These are phyloP conservation scores for Mycena kentingensis DNA, from an alignment of 768 basidiomycete species.

Conservation along the genomic window DNA sequence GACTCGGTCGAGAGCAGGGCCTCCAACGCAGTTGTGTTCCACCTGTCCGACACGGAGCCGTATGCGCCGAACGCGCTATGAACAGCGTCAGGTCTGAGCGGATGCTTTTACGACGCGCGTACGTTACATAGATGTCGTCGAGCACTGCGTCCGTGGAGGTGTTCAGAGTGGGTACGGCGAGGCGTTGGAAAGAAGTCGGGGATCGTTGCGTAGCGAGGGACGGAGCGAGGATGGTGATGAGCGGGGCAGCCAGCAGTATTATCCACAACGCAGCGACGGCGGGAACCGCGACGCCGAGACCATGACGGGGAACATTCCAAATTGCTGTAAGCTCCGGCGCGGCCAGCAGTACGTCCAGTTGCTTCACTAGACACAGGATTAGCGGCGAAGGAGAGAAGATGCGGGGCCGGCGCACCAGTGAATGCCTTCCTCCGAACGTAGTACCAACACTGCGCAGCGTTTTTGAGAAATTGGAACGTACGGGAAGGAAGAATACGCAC, in stretches of 20 bases:
- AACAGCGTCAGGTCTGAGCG: too few species aligned
- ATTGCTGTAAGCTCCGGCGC: too few species aligned
- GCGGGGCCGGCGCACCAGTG: not conserved
- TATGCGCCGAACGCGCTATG: not conserved
- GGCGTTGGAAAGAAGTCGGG: not conserved
- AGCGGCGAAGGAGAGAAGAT: too few species aligned
- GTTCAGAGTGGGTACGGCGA: slow-evolving; percentile 11
- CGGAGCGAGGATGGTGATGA: slow-evolving; percentile 12
- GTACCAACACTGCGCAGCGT: not conserved
- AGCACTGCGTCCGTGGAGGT: slow-evolving; percentile 1
- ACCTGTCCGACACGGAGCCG: not conserved
- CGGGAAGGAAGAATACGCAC: not conserved
- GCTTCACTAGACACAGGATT: too few species aligned
- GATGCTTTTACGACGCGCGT: not conserved
- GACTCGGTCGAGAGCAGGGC: not conserved
- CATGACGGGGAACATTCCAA: too few species aligned
- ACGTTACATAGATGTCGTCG: slow-evolving; percentile 1
- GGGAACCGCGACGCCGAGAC: too few species aligned
- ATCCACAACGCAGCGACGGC: not conserved
- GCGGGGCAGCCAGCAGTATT: not conserved
- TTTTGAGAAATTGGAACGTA: not conserved
- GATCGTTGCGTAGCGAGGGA: slow-evolving; percentile 4
- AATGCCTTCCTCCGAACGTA: not conserved
- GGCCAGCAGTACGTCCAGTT: too few species aligned
- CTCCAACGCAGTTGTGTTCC: slow-evolving; percentile 5